Percentiles rank a stretch among this genome's conserved stretches.
phyloP scores from a whole-genome alignment of 208 protist genomes.

The Crithidia expoeki region DNA sequence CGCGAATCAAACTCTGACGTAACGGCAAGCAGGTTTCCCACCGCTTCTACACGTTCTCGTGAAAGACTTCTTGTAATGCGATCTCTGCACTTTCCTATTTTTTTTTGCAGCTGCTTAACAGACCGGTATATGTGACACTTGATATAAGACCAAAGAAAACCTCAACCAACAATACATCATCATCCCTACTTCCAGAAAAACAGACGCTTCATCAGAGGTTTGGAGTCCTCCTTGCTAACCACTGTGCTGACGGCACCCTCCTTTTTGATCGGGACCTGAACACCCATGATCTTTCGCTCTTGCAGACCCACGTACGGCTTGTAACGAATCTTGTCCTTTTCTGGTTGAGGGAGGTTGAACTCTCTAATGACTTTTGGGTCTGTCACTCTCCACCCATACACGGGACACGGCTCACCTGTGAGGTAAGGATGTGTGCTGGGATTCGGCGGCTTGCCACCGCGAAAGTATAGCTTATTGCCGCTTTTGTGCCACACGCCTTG shows the following conservation, averaged over 20 bases:
- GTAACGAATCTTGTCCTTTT: slow-evolving; percentile 75
- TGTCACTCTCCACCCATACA: slow-evolving; percentile 89
- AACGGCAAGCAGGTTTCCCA: too few relatives aligned
- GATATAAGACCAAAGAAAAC: too few relatives aligned
- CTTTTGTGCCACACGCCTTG: slow-evolving; percentile 92
- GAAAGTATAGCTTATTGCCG: slow-evolving; percentile 88
- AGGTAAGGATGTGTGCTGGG: slow-evolving; percentile 88
- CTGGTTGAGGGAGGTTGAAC: slow-evolving; percentile 77
- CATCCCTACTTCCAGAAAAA: slow-evolving; percentile 86
- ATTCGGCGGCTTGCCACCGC: slow-evolving; percentile 89
- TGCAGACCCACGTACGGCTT: slow-evolving; percentile 91
- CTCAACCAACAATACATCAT: not conserved
- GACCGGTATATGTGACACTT: slow-evolving; percentile 14
- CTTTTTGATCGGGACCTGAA: slow-evolving; percentile 25
- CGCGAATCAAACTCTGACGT: not conserved
- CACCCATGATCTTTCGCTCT: slow-evolving; percentile 81
- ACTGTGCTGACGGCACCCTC: slow-evolving; percentile 1
- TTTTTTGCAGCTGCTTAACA: slow-evolving; percentile 4
- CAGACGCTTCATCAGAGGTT: slow-evolving; percentile 85
- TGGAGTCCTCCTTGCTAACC: slow-evolving; percentile 33
- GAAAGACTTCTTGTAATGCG: too few relatives aligned
- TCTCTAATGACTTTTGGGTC: slow-evolving; percentile 81
- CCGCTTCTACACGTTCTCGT: too few relatives aligned
- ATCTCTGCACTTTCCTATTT: not conserved
- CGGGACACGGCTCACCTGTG: slow-evolving; percentile 89